Base-by-base conservation (phyloP, 441 rosid genomes). In the Pelargonium citronellum region DNA sequence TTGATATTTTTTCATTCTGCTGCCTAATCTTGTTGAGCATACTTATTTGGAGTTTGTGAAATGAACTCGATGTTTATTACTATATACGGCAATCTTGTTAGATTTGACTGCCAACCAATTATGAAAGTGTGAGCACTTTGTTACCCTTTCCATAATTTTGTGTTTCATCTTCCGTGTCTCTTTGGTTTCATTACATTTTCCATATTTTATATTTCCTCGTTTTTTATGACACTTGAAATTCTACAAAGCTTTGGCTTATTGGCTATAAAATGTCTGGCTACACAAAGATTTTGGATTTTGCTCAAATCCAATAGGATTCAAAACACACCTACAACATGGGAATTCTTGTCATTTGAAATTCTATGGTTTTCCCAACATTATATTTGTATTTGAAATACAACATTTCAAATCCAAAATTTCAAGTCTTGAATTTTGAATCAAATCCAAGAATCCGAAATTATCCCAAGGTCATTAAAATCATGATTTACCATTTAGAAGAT, bases 1-100 rank as follows among this genome's bases (percentile, higher is more conserved):
- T 73, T 66, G 46, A 34, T 55, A 63, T 55, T 24, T 60, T 12
- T 65, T 20, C 34, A 51, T 57, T 37, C 74, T 39, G 74, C 34
- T 44, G 67, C 70, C 53, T 70, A 60, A 64, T 46, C 64, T 37
- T 72, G 47, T 79, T 22, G 37, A 19, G 67, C 37, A 16, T 19
- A 53, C 55, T 16, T 67, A 61, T 62, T n/a, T 65, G 22, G 65
- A 66, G 53, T 19, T 72, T 3, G 61, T 55, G 62, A 19, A 57
- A 57, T 57, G 62, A 57, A 17, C 62, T 57, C 7, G 1, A 4
- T 57, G 13, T 57, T 57, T 19, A 17, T 17, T 17, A 57, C 62
- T 17, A 24, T 57, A 57, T 10, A 19, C 7, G 1, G 17, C 17
- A 57, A 17, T 57, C 62, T 16, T 17, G 62, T 57, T 57, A 22